Percentiles rank a stretch among this genome's conserved stretches.
phyloP scores from a whole-genome alignment of 805 yeast species.

The Ogataea methylovora region DNA sequence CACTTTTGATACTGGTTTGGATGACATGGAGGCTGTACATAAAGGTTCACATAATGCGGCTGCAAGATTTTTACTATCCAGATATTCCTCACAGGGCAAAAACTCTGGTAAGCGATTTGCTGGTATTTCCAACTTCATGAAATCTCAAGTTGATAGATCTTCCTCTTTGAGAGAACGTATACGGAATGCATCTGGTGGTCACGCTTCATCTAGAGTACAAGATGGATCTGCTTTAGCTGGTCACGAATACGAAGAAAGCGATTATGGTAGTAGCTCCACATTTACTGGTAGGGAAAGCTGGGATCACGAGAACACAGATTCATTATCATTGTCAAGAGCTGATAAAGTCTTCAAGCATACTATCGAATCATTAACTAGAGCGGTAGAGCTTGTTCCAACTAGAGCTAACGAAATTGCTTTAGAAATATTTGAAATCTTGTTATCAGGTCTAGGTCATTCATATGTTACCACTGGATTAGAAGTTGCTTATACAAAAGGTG shows the following conservation, averaged over 20 bases:
- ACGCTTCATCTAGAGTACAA: no score
- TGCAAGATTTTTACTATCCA: background rate
- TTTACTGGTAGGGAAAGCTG: no score
- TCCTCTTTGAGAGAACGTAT: constrained; percentile 25
- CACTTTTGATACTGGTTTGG: background rate
- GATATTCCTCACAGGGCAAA: background rate
- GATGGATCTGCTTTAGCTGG: no score
- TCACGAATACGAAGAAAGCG: no score
- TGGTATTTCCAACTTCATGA: constrained; percentile 38
- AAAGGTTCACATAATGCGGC: background rate
- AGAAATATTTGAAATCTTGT: constrained; percentile 58
- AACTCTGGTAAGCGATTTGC: constrained; percentile 19
- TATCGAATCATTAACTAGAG: constrained; percentile 72
- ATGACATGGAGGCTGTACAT: background rate
- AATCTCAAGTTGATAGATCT: constrained; percentile 38
- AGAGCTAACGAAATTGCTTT: constrained; percentile 54
- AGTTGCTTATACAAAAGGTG: constrained; percentile 39
- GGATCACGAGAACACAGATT: background rate
- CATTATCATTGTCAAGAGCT: constrained; percentile 37
- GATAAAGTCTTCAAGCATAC: constrained; percentile 61
- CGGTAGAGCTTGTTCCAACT: constrained; percentile 63
- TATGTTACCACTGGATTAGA: constrained; percentile 75
- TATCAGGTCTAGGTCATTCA: constrained; percentile 63
- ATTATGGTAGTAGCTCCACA: no score
- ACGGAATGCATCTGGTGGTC: constrained; percentile 5